These are phyloP conservation scores for Canariomyces notabilis DNA, from an alignment of 2,329 filamentous ascomycete species.

Conservation along the genomic window DNA sequence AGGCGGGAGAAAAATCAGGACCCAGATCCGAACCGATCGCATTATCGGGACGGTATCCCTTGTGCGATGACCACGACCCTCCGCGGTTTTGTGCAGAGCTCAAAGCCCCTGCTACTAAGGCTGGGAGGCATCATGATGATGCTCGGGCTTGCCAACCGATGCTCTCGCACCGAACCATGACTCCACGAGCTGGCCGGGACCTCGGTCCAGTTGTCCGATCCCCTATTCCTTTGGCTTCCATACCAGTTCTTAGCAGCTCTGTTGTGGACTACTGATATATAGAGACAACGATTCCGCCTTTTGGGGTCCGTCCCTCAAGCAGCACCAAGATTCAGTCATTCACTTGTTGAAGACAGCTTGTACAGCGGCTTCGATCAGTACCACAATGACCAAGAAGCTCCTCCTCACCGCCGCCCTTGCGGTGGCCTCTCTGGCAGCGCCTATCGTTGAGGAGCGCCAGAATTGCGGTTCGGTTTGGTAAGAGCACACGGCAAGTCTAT, in stretches of 20 bases:
- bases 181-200: slow-evolving; percentile 11
- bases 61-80: not conserved
- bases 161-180: no score
- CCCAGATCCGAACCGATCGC: not conserved
- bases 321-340: no score
- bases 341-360: slow-evolving; percentile 10
- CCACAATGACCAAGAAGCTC: slow-evolving; percentile 27
- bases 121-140: no score
- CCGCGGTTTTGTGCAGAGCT: not conserved
- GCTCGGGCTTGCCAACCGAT: no score
- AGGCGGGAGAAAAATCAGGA: no score
- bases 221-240: not conserved
- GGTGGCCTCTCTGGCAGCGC: slow-evolving; percentile 36
- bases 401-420: slow-evolving; percentile 34
- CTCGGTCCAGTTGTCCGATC: slow-evolving; percentile 21
- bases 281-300: slow-evolving; percentile 4
- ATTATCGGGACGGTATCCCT: slow-evolving; percentile 15
- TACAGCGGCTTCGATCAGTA: slow-evolving; percentile 4
- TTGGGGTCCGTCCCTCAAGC: not conserved
- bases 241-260: not conserved
- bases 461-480: slow-evolving; percentile 33
- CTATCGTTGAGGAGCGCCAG: slow-evolving; percentile 39
- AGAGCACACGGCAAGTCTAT: slow-evolving; percentile 4
- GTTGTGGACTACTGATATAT: slow-evolving; percentile 11
- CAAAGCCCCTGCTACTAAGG: no score